phyloP scores from a whole-genome alignment of 2,329 filamentous ascomycete genomes.

The Phyllachora maydis region DNA sequence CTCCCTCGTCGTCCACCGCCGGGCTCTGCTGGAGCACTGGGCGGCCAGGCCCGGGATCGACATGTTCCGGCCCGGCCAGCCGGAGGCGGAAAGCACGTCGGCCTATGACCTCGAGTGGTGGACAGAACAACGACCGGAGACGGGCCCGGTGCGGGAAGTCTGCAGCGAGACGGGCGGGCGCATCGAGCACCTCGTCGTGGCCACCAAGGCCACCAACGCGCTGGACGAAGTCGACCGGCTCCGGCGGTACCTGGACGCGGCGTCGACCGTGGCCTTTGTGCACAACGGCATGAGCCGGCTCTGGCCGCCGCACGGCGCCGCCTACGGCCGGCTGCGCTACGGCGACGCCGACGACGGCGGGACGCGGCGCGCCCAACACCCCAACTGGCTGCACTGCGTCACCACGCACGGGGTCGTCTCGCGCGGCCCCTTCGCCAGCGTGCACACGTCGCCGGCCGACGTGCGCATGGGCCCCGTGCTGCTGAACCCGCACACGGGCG shows the following conservation, averaged over 20 bases:
- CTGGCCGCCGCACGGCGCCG: constrained; percentile 28
- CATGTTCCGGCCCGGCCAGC: constrained; percentile 15
- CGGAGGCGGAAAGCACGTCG: constrained; percentile 11
- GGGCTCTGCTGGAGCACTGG: constrained; percentile 27
- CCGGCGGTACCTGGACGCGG: constrained; percentile 34
- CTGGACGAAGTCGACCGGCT: constrained; percentile 38
- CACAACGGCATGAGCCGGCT: constrained; percentile 72
- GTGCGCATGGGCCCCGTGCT: constrained; percentile 25
- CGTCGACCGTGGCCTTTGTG: constrained; percentile 60
- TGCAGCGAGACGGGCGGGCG: constrained; percentile 11
- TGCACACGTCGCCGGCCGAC: constrained; percentile 28
- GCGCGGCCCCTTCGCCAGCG: constrained; percentile 24
- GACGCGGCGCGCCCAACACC: constrained; percentile 18
- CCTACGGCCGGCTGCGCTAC: constrained; percentile 21
- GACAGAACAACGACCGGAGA: constrained; percentile 19
- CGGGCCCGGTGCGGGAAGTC: constrained; percentile 17
- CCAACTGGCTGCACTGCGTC: constrained; percentile 53
- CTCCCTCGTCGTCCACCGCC: constrained; percentile 59
- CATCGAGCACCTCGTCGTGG: constrained; percentile 57
- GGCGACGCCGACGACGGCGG: too few relatives aligned
- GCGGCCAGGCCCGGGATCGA: constrained; percentile 18
- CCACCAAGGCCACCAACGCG: constrained; percentile 53
- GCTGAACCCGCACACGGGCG: constrained; percentile 5
- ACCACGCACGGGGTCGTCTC: constrained; percentile 35
- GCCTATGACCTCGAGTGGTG: constrained; percentile 32